Base-by-base conservation (phyloP, 139 green algal species). In the Volvox africanus region DNA sequence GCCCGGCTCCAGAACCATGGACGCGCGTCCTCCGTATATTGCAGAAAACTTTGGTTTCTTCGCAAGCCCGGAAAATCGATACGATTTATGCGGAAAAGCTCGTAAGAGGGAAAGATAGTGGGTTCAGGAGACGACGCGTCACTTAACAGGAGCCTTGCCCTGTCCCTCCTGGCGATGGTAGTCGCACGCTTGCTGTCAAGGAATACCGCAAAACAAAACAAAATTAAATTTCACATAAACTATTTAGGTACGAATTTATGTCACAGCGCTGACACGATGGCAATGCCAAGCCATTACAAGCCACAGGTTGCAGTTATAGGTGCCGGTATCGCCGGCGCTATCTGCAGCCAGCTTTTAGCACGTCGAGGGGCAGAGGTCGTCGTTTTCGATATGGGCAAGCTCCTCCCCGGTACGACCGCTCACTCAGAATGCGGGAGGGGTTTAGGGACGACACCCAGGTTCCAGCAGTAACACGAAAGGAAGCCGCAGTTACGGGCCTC, bases 331-430 rank as follows among this genome's bases (percentile, higher is more conserved):
- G 67, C 83, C 1, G 83, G 83, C 0, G 83, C 83, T 2, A 28
- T 88, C 0, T 78, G 62, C 22, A 69, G 24, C 35, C 50, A 50
- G 14, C 24, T 80, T 16, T n/a, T 81, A 13, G 37, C 26, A 0
- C 19, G 61, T 1, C 37, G 44, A 5, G 85, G 85, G 0, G 85
- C 85, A 1, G 14, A 61, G 5, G 85, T 82, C 1, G 78, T 44
- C 6, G 32, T 89, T 13, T 61, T 89, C 6, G 85, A 89, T 35
- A 71, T 89, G 69, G 85, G 85, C 14, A 82, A 71, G 11, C 28
- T 68, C 2, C 32, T 32, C 1, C 78, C 78, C 21, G 78, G 78
- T 84, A 67, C 24, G 76, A 6, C 24, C 5, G 22, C 28, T n/a
- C 71, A 79, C 1, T n/a, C n/a, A 20, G 26, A n/a, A 32, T 30